Conservation (phyloP, 352 stramenopile species). For the Globisporangium viniferum region DNA sequence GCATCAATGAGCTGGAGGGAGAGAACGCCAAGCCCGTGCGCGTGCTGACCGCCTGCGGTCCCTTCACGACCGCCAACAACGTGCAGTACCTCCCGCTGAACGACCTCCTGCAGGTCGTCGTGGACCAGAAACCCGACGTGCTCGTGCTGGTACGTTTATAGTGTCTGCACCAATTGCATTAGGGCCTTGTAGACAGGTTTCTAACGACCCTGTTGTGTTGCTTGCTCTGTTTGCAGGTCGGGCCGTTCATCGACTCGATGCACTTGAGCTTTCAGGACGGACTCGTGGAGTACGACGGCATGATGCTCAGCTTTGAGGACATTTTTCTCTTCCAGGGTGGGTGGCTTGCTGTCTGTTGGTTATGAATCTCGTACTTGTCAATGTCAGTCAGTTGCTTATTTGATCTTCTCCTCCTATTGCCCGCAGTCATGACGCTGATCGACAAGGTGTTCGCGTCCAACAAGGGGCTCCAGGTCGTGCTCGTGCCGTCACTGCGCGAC, state of each 20-base stretch:
- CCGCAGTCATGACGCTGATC: conserved; percentile 68
- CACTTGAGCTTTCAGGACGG: conserved; percentile 89
- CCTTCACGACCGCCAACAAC: conserved; percentile 94
- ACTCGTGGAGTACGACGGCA: conserved; percentile 69
- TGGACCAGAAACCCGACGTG: conserved; percentile 90
- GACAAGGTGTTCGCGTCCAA: conserved; percentile 60
- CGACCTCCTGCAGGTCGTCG: conserved; percentile 87
- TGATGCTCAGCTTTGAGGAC: conserved; percentile 83
- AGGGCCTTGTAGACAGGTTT: background rate
- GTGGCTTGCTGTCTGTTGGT: background rate
- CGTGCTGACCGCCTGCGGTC: conserved; percentile 90
- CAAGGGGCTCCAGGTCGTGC: conserved; percentile 79
- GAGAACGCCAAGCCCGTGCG: conserved; percentile 45
- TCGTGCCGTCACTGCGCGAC: conserved; percentile 96
- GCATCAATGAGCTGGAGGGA: conserved; percentile 48
- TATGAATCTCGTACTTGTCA: background rate
- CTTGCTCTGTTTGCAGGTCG: conserved; percentile 47
- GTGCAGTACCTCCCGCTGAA: conserved; percentile 94
- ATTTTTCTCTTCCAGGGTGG: conserved; percentile 85
- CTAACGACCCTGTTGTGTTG: background rate
- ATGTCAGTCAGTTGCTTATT: background rate
- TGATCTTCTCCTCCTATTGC: background rate
- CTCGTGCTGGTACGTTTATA: conserved; percentile 82
- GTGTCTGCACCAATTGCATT: background rate
- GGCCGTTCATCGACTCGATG: conserved; percentile 95